Conservation (phyloP, 1,284 basidiomycete genomes). For the Vanrija sp. region DNA sequence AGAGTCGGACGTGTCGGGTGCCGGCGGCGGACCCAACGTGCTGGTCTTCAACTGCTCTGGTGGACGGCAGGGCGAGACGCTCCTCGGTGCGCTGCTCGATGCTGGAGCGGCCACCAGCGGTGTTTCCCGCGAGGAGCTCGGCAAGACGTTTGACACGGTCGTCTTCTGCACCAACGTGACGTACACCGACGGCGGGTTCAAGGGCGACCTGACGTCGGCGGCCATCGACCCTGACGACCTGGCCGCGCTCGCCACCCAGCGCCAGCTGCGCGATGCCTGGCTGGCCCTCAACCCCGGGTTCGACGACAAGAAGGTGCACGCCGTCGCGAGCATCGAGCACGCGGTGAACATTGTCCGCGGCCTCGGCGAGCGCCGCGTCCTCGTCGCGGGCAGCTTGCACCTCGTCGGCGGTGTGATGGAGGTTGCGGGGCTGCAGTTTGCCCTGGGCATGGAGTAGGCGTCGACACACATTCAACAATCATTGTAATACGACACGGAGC, state of each 20-base stretch:
- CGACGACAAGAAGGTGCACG: conserved; percentile 61
- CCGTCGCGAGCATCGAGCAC: conserved; percentile 84
- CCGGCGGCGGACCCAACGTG: conserved; percentile 51
- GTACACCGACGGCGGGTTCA: conserved; percentile 80
- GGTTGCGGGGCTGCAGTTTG: conserved; percentile 68
- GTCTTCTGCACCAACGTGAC: conserved; percentile 97
- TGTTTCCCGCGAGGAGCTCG: conserved; percentile 51
- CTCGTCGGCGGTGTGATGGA: conserved; percentile 93
- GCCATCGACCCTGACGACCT: conserved; percentile 64
- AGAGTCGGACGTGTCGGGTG: background rate
- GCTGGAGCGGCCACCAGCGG: conserved; percentile 28
- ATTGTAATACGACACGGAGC: no score
- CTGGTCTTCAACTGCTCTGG: conserved; percentile 96
- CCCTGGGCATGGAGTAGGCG: conserved; percentile 41
- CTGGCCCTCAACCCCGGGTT: conserved; percentile 60
- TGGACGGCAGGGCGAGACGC: conserved; percentile 71
- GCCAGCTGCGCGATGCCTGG: conserved; percentile 74
- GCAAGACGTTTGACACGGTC: conserved; percentile 67
- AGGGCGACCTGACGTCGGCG: conserved; percentile 73
- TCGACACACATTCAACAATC: background rate
- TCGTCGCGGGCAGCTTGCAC: conserved; percentile 90
- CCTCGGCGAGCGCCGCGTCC: conserved; percentile 52
- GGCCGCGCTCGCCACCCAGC: conserved; percentile 66
- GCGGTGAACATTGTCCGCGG: conserved; percentile 63
- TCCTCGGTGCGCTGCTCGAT: conserved; percentile 61